phyloP scores from a whole-genome alignment of 2,329 filamentous ascomycete genomes.

The Cladophialophora bantiana region DNA sequence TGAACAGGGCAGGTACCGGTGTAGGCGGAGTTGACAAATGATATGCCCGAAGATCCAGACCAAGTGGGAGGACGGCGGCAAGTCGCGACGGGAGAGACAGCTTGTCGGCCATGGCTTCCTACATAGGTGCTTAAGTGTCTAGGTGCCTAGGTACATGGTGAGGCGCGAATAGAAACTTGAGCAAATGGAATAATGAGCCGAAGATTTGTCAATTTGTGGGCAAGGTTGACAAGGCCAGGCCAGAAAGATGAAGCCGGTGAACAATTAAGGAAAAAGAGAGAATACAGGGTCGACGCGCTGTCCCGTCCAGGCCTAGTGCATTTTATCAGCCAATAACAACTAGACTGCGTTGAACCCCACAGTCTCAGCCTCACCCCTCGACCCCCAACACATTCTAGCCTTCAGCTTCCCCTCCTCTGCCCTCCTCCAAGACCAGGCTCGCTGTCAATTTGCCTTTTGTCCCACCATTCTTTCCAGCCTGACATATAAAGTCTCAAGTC shows the following conservation, averaged over 20 bases:
- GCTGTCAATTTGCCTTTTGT: not conserved
- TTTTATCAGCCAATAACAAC: not conserved
- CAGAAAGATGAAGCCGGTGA: not conserved
- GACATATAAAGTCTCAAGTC: not conserved
- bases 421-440: not conserved
- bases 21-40: constrained; percentile 88
- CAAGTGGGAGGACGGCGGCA: constrained; percentile 60
- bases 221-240: not conserved
- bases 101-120: constrained; percentile 19
- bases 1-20: constrained; percentile 76
- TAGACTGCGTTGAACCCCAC: not conserved
- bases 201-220: not conserved
- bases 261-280: not conserved
- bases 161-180: constrained; percentile 1
- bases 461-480: not conserved
- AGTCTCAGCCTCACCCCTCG: not conserved
- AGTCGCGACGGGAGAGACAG: constrained; percentile 51
- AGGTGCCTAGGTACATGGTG: constrained; percentile 16
- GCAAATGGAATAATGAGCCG: not conserved
- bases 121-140: not conserved
- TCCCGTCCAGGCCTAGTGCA: not conserved
- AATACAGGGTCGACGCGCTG: not conserved
- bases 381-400: not conserved
- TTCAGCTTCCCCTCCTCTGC: not conserved
- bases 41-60: constrained; percentile 71